phyloP scores from a whole-genome alignment of 2,329 filamentous ascomycete genomes.

The Cladorrhinum sp. region DNA sequence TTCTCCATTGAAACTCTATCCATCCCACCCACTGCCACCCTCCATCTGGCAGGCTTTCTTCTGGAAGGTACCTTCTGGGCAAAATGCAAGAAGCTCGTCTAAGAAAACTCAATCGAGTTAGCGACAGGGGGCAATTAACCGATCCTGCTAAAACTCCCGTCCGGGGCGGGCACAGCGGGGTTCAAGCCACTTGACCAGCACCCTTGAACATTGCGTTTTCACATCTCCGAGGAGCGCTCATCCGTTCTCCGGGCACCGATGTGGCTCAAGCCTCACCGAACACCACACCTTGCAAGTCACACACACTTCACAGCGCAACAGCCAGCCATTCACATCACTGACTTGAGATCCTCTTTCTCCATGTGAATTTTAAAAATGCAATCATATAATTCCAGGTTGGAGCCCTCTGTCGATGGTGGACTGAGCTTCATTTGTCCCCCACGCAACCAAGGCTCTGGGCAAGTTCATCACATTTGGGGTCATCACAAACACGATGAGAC shows the following conservation, averaged over 20 bases:
- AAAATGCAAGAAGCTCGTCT: conserved; percentile 11
- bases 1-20: too few species aligned
- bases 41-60: too few species aligned
- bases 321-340: too few species aligned
- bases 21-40: too few species aligned
- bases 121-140: conserved; percentile 7
- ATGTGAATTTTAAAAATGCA: too few species aligned
- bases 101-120: conserved; percentile 15
- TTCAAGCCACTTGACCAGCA: conserved; percentile 5
- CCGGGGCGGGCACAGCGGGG: conserved; percentile 6
- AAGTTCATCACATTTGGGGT: not conserved
- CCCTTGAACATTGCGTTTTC: conserved; percentile 9
- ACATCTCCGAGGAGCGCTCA: conserved; percentile 30
- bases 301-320: too few species aligned
- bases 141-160: conserved; percentile 1
- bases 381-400: too few species aligned
- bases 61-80: not conserved
- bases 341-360: too few species aligned
- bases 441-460: not conserved
- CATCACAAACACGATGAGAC: not conserved
- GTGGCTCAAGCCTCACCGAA: not conserved
- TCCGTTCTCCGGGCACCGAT: not conserved
- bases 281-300: not conserved
- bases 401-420: too few species aligned
- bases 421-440: not conserved